Base-by-base conservation (phyloP, 192 early-diverging fungal species). In the Coemansia sp. region DNA sequence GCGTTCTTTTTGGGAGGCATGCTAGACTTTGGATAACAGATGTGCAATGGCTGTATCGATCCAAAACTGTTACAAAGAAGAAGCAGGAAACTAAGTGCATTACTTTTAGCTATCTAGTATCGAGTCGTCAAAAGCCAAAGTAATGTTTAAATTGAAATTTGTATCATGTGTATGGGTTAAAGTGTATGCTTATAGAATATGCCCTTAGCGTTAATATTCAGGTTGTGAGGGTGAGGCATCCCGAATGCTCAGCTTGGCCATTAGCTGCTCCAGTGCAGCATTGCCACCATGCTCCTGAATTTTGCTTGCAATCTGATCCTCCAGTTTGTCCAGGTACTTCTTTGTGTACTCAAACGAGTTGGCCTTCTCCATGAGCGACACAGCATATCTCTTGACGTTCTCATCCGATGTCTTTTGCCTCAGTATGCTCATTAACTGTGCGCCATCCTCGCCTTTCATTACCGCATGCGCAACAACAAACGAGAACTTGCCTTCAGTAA, bases 401-500 rank as follows among this genome's bases (percentile, higher is more conserved):
- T 84, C 63, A 27, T 89, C 88, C 3, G 77, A 80, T 9, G 94
- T 91, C 42, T 85, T 87, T 69, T 98, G 94, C 53, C 89, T 85
- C 48, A 99, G 62, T 53, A 99, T 99, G 62, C 87, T 93, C 40
- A 90, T 69, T 39, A 96, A 67, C 71, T 91, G 84, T 23, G 83
- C 80, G 14, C 71, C 78, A 59, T 88, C 72, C 18, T 62, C 55
- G 18, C 78, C 73, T 0, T 47, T 24, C 0, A 53, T 69, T 46
- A 98, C 93, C 12, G 89, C 91, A 56, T 94, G 93, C 25, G 94
- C 90, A 57, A 98, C 85, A 14, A 92, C 91, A 71, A 91, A 99
- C 12, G 93, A 96, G 69, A 96, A 99, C 81, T 99, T 99, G 67
- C 97, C 97, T 80, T 99, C 97, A 0, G 94, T 95, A 43, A 99